Percentiles rank a stretch among this genome's conserved stretches.
Conservation (phyloP, 2,329 filamentous ascomycete species). For the Botrytis tulipae region DNA sequence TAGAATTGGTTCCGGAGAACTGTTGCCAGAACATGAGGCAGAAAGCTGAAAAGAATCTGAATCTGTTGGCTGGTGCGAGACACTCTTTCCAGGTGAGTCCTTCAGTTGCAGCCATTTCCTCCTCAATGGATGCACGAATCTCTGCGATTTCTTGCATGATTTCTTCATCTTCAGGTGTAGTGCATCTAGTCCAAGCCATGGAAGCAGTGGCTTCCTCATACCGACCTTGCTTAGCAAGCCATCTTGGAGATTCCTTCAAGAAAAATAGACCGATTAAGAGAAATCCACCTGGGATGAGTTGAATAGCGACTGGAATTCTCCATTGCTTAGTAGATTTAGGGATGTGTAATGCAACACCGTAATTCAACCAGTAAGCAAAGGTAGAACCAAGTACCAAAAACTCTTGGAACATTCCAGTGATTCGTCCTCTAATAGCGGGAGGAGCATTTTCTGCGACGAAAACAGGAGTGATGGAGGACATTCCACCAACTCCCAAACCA, state of each 20-base stretch:
- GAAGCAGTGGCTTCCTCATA: slow-evolving; percentile 55
- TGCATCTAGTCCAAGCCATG: slow-evolving; percentile 58
- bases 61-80: slow-evolving; percentile 36
- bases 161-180: slow-evolving; percentile 54
- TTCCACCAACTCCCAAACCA: slow-evolving; percentile 46
- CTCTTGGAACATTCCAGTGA: slow-evolving; percentile 46
- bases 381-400: slow-evolving; percentile 43
- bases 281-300: slow-evolving; percentile 30
- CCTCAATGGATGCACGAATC: slow-evolving; percentile 65
- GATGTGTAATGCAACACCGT: slow-evolving; percentile 38
- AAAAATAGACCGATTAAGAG: slow-evolving; percentile 42
- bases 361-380: slow-evolving; percentile 58
- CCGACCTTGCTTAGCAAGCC: slow-evolving; percentile 63
- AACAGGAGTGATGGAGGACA: slow-evolving; percentile 48
- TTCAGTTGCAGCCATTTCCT: slow-evolving; percentile 68
- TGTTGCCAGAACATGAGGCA: slow-evolving; percentile 49
- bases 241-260: slow-evolving; percentile 53
- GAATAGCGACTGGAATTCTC: slow-evolving; percentile 46
- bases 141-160: slow-evolving; percentile 59
- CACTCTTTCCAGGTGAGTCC: slow-evolving; percentile 58
- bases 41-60: slow-evolving; percentile 43
- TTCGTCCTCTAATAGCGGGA: slow-evolving; percentile 42
- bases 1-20: slow-evolving; percentile 29
- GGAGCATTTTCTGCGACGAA: slow-evolving; percentile 48
- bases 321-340: slow-evolving; percentile 42